Base-by-base conservation (phyloP, 1,139 yeast species). In the Groenewaldozyma sp. region DNA sequence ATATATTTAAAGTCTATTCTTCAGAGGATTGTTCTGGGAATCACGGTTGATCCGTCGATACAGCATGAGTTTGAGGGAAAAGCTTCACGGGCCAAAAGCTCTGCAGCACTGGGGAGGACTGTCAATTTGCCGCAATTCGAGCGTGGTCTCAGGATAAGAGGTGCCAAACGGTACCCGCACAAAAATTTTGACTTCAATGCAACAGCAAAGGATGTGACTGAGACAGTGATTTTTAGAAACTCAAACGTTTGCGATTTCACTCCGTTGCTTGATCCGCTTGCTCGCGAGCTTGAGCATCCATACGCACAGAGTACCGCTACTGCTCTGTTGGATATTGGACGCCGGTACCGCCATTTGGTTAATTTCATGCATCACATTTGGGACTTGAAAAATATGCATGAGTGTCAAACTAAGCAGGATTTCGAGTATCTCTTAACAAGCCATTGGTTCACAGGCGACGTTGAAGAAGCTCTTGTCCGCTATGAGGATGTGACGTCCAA, bases 401-500 rank as follows among this genome's bases (percentile, higher is more conserved):
- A 9, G 17, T 16, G 17, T n/a, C 14, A 14, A 13, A 29, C 17
- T 29, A 21, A 29, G 17, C 20, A 14, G 22, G 33, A 29, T 14
- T 18, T 29, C 20, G n/a, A 18, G 10, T 29, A 29, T 18, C 17
- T 29, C 13, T 18, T 29, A n/a, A 29, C 21, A 11, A 29, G 33
- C 13, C 33, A 29, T 29, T 29, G 20, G 20, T 29, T 29, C 17
- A 29, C 33, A 11, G 33, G 33, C n/a, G 33, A 29, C 13, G 22
- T 29, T n/a, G 33, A 29, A 21, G 22, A 29, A 18, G 33, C 33
- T 29, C 20, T 29, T 14, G 11, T 7, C 7, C 13, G 17, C 21
- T n/a, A 16, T 9, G 10, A 9, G 7, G 16, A 27, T 9, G 11
- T 18, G 4, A 29, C 13, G 7, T 22, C 11, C 26, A 7, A 22